Base-by-base conservation (phyloP, 2,329 filamentous ascomycete species). In the Trichothecium sympodiale region DNA sequence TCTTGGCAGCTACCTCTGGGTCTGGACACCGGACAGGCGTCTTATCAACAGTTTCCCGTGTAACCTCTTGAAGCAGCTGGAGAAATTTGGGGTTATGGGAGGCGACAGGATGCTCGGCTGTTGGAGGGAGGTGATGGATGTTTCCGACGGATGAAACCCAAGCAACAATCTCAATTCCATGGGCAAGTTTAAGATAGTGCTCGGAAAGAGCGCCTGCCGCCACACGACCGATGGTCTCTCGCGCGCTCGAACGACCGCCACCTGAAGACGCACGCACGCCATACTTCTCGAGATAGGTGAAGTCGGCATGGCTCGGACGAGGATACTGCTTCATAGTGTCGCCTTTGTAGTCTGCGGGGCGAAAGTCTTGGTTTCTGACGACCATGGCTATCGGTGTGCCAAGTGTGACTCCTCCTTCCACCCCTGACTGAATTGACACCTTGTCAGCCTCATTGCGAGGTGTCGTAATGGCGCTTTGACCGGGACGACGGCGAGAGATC, bases 261-360 rank as follows among this genome's bases (percentile, higher is more conserved):
- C 91, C 89, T 42, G 80, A 87, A 56, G 77, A 84, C 27, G 91
- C 87, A 67, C 93, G 93, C 48, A 93, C 79, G 38, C 89, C 89
- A 59, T 98, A 98, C 65, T 96, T 96, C 60, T 94, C 84, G 41
- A 94, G 71, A 64, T 96, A 96, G 41, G 91, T 96, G 76, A 83
- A 95, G 62, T 96, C 89, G 41, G 91, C 89, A 62, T 96, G 91
- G 55, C 79, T 86, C 26, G 89, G 91, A 35, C 91, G 75, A 4
- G 91, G 91, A 70, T 82, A 96, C 43, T 78, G 64, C 60, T 96
- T 85, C 76, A 95, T 95, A 20, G 88, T 94, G 55, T 77, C 74
- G 61, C 77, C 75, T 38, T 83, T 83, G 61, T 96, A 96, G 66
- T 98, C 91, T 55, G 85, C 79, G 27, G 88, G 89, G 43, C 89